phyloP scores from a whole-genome alignment of 257 asterid species.

The Striga asiatica region DNA sequence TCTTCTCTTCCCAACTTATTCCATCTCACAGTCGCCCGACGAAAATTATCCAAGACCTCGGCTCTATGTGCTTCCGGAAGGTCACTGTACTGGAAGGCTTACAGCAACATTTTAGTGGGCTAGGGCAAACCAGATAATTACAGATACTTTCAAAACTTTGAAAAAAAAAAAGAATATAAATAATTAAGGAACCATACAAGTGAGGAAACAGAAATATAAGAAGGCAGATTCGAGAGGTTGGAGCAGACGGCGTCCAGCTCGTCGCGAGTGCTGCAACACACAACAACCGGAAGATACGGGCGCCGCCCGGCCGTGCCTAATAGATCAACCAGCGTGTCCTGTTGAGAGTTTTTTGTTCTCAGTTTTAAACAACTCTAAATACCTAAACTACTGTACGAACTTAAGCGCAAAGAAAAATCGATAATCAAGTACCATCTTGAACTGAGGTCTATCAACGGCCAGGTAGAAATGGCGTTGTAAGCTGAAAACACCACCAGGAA shows the following conservation, averaged over 20 bases:
- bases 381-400: background rate
- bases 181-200: constrained; percentile 28
- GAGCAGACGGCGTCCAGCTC: constrained; percentile 82
- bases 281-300: constrained; percentile 62
- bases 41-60: constrained; percentile 40
- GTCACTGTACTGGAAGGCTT: constrained; percentile 71
- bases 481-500: constrained; percentile 25
- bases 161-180: too few relatives aligned
- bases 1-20: constrained; percentile 34
- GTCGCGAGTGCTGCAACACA: constrained; percentile 82
- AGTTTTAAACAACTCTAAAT: constrained; percentile 3
- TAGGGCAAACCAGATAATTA: too few relatives aligned
- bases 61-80: constrained; percentile 60
- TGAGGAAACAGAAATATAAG: constrained; percentile 42
- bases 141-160: too few relatives aligned
- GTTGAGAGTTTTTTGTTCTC: background rate
- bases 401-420: background rate
- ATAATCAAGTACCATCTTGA: constrained; percentile 56
- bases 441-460: constrained; percentile 78
- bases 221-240: constrained; percentile 39
- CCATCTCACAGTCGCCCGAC: constrained; percentile 60
- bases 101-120: too few relatives aligned
- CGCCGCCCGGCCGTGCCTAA: constrained; percentile 76
- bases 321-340: constrained; percentile 73
- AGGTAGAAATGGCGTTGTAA: constrained; percentile 91